Evolutionary conservation across 129 eudicot species (phyloP), one percentile per base, ranked within the genome.

Genomic region (Escallonia herrerae): DNA sequence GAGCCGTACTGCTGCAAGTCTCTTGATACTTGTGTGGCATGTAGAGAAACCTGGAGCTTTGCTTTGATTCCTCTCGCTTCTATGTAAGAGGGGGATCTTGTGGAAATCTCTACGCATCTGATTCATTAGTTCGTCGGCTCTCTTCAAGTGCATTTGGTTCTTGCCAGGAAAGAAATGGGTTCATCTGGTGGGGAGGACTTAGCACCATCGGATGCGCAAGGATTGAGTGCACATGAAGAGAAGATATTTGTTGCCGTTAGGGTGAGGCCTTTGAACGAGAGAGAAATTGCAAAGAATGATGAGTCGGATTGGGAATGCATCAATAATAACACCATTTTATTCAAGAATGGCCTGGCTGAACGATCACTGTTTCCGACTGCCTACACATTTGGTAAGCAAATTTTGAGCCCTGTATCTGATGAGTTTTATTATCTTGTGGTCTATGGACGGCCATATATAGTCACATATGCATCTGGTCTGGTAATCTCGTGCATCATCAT

Each of bases 171-270:
- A 22, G 63, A 41, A 71, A 86, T 86, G 97, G 93, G 83, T 50
- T 80, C 85, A 10, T 45, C 65, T 63, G 58, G 50, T 46, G 94
- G 83, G 62, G 97, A 91, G 8, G 85, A 76, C 40, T 53, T 70
- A 40, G 45, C 66, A 15, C 70, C 54, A 62, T 74, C 74, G 57
- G 85, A 77, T 61, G 67, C 48, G 58, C 76, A 58, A 63, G 84
- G 71, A 39, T 74, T 86, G 56, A 69, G 64, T 77, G 83, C 70
- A 64, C 76, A 73, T 8, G 89, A 82, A 51, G 98, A 93, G 86
- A 93, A 78, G 82, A 93, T 93, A 49, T 75, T 74, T 66, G 98
- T 93, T 58, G 77, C 96, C 12, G 89, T 93, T 37, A 79, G 98
- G 69, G 22, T 93, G 68, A 80, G 91, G 84, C 98, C 98, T 83